These are phyloP conservation scores for Cyberlindnera bimundalis DNA, from an alignment of 805 yeast species.

Conservation along the genomic window DNA sequence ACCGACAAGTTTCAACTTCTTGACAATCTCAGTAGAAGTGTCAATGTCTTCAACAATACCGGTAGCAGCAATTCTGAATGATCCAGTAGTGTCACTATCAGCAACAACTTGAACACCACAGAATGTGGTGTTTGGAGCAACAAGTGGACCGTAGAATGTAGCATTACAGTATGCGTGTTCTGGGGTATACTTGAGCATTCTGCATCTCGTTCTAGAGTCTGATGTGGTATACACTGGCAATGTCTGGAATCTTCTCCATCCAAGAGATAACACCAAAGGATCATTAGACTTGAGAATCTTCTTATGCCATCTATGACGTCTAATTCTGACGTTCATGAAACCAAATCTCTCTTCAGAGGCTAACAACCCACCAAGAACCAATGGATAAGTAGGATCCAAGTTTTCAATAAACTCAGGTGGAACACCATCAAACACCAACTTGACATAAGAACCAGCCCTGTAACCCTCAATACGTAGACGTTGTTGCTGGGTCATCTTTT, in stretches of 20 bases:
- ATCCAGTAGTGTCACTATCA: constrained; percentile 76
- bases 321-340: constrained; percentile 84
- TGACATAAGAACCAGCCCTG: constrained; percentile 91
- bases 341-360: constrained; percentile 94
- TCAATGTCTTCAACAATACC: constrained; percentile 95
- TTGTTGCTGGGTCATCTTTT: constrained; percentile 69
- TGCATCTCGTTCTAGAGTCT: constrained; percentile 95
- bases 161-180: constrained; percentile 97
- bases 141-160: constrained; percentile 94
- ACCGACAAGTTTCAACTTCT: constrained; percentile 93
- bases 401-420: constrained; percentile 90
- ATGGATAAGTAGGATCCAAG: constrained; percentile 81
- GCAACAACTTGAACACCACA: constrained; percentile 92
- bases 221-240: constrained; percentile 93
- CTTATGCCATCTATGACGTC: constrained; percentile 99
- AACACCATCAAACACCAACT: constrained; percentile 72
- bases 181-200: constrained; percentile 97
- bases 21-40: constrained; percentile 84
- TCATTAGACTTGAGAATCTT: constrained; percentile 93
- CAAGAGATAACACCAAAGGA: constrained; percentile 88
- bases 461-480: constrained; percentile 85
- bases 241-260: constrained; percentile 99
- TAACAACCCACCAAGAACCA: constrained; percentile 85
- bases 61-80: constrained; percentile 94
- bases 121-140: constrained; percentile 95